Evolutionary conservation across 345 rosid species (phyloP).

Genomic region (Capsella bursapastoris): DNA sequence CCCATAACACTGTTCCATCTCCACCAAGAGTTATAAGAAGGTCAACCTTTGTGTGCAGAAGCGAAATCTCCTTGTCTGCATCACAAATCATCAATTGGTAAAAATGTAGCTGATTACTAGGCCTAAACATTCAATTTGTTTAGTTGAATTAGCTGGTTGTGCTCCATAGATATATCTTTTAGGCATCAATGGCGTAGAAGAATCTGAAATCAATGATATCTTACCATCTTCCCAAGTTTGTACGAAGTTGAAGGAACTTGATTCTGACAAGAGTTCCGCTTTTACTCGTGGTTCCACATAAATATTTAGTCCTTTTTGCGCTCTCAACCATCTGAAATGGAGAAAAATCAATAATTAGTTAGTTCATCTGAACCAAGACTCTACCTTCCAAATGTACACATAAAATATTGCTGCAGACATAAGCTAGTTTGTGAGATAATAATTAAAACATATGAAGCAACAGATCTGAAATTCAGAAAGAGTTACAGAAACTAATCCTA

Average conservation of each 20-base stretch:
- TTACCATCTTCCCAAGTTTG: conserved; percentile 97
- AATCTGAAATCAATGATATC: conserved; percentile 9
- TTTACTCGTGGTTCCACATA: conserved; percentile 90
- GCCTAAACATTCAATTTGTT: not conserved
- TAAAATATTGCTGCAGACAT: not conserved
- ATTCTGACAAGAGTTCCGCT: conserved; percentile 78
- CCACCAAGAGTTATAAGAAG: conserved; percentile 99
- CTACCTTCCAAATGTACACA: conserved; percentile 11
- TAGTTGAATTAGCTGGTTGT: not conserved
- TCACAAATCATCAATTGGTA: conserved; percentile 30
- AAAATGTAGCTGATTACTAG: not conserved
- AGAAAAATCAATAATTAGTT: conserved; percentile 30
- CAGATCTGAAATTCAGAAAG: not conserved
- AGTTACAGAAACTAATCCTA: conserved; percentile 3
- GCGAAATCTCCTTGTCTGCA: conserved; percentile 75
- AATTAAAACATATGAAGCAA: conserved; percentile 6
- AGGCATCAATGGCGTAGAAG: not conserved
- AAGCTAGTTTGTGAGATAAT: not conserved
- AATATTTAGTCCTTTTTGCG: conserved; percentile 65
- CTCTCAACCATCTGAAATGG: conserved; percentile 84
- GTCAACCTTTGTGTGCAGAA: conserved; percentile 84
- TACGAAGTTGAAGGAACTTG: conserved; percentile 73
- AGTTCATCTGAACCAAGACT: conserved; percentile 25
- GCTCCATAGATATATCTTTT: not conserved
- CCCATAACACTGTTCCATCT: conserved; percentile 99